phyloP scores from a whole-genome alignment of 768 basidiomycete genomes.

The Lentinula guzmanii region DNA sequence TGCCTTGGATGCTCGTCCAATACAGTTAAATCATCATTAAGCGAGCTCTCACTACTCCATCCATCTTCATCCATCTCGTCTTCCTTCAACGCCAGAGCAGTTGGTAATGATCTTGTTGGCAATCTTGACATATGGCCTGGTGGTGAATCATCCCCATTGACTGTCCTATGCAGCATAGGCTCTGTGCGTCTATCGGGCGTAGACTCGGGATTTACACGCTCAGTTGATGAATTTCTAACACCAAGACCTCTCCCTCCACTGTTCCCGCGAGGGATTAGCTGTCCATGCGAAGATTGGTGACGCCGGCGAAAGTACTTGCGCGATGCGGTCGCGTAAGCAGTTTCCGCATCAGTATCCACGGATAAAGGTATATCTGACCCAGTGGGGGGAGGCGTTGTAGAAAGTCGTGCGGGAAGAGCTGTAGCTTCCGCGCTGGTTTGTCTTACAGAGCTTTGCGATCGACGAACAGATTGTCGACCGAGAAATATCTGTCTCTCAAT shows the following conservation, averaged over 20 bases:
- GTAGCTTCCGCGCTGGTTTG: conserved; percentile 14
- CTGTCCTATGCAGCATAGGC: neutral
- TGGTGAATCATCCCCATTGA: conserved; percentile 10
- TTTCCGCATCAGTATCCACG: conserved; percentile 77
- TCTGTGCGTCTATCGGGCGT: neutral
- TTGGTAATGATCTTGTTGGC: conserved; percentile 38
- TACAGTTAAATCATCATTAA: conserved; percentile 32
- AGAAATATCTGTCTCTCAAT: conserved; percentile 79
- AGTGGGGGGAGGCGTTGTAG: conserved; percentile 28
- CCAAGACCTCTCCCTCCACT: conserved; percentile 25
- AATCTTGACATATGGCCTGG: conserved; percentile 35
- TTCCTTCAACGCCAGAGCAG: conserved; percentile 24
- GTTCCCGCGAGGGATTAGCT: conserved; percentile 23
- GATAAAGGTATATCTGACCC: conserved; percentile 54
- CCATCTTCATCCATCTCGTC: conserved; percentile 23
- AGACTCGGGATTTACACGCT: neutral
- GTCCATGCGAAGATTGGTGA: conserved; percentile 30
- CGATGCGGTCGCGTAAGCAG: conserved; percentile 55
- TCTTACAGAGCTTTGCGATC: conserved; percentile 29
- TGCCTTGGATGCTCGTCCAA: conserved; percentile 10
- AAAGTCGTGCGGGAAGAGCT: conserved; percentile 13
- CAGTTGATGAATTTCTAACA: neutral
- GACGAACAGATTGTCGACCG: conserved; percentile 71
- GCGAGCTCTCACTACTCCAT: conserved; percentile 62
- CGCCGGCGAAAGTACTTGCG: conserved; percentile 46